Percentiles rank a stretch among this genome's conserved stretches.
These are phyloP conservation scores for Backusella tuberculispora DNA, from an alignment of 192 early-diverging fungal species.

Conservation along the genomic window DNA sequence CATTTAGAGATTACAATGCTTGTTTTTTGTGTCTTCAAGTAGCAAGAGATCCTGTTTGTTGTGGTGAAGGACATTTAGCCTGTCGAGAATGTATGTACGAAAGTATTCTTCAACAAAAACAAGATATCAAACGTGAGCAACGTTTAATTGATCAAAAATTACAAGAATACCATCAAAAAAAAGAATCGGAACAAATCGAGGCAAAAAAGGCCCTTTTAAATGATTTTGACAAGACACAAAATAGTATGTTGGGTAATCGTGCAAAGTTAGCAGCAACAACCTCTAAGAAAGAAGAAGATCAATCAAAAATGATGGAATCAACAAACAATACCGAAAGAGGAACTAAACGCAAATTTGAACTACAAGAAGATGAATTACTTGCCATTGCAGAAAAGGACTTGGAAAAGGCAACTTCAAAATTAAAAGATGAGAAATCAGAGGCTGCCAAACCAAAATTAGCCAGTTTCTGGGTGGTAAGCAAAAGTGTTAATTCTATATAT, in stretches of 20 bases:
- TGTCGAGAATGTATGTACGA: conserved; percentile 91
- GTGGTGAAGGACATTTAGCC: conserved; percentile 79
- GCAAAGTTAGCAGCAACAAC: neutral
- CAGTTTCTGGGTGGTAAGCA: conserved; percentile 74
- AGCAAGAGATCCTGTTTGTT: conserved; percentile 72
- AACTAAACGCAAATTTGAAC: conserved; percentile 43
- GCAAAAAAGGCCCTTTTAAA: conserved; percentile 56
- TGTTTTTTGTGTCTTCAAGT: conserved; percentile 87
- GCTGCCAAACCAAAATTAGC: conserved; percentile 53
- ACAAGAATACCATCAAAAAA: conserved; percentile 50
- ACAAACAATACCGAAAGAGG: conserved; percentile 23
- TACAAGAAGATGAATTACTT: conserved; percentile 27
- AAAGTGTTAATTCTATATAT: neutral
- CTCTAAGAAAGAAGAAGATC: neutral
- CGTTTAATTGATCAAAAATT: conserved; percentile 48
- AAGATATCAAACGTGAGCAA: conserved; percentile 68
- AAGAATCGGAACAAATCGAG: conserved; percentile 38
- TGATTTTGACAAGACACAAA: conserved; percentile 71
- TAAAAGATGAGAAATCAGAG: conserved; percentile 41
- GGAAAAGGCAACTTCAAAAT: conserved; percentile 33
- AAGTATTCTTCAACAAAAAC: conserved; percentile 84
- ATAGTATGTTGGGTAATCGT: conserved; percentile 45
- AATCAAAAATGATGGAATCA: neutral
- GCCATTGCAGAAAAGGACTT: conserved; percentile 36
- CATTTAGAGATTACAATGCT: conserved; percentile 81